A percentile compares a stretch with the other conserved stretches of the same genome.
Conservation (phyloP, 140 eudicot species). For the Flaveria floridana region DNA sequence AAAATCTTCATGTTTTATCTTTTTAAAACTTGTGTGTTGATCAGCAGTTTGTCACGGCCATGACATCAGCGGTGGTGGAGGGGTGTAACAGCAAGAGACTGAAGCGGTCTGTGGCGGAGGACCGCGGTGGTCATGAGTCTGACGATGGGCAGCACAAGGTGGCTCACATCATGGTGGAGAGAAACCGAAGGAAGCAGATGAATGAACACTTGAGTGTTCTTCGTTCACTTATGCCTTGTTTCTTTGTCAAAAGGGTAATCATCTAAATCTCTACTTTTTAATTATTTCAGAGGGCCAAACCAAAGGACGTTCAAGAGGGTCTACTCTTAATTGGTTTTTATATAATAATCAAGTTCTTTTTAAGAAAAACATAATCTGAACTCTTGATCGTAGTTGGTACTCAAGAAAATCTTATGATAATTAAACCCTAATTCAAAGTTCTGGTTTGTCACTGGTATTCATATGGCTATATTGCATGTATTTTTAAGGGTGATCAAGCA, state of each 20-base stretch:
- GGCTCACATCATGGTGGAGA: conserved; percentile 80
- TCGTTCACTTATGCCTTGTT: conserved; percentile 89
- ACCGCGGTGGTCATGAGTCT: conserved; percentile 2
- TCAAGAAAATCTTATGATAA: no score
- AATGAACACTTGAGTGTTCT: conserved; percentile 69
- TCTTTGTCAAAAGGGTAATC: conserved; percentile 72
- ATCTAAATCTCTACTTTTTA: neutral
- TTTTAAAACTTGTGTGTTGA: no score
- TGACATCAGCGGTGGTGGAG: conserved; percentile 28
- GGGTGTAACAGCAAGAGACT: conserved; percentile 50
- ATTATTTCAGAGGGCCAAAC: no score
- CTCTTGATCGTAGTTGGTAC: no score
- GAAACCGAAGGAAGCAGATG: conserved; percentile 94
- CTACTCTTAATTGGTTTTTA: no score
- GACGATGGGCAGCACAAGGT: conserved; percentile 40
- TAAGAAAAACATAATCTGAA: no score
- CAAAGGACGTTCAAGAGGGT: no score
- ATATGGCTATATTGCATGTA: neutral
- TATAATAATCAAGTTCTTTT: no score
- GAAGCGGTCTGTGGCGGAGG: conserved; percentile 34
- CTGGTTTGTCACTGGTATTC: no score
- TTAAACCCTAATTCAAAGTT: no score
- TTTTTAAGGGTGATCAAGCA: conserved; percentile 83
- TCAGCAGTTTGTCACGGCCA: neutral
- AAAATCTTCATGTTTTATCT: no score